phyloP scores from a whole-genome alignment of 495 filamentous ascomycete species.

The Aspergillus coremiiformis region DNA sequence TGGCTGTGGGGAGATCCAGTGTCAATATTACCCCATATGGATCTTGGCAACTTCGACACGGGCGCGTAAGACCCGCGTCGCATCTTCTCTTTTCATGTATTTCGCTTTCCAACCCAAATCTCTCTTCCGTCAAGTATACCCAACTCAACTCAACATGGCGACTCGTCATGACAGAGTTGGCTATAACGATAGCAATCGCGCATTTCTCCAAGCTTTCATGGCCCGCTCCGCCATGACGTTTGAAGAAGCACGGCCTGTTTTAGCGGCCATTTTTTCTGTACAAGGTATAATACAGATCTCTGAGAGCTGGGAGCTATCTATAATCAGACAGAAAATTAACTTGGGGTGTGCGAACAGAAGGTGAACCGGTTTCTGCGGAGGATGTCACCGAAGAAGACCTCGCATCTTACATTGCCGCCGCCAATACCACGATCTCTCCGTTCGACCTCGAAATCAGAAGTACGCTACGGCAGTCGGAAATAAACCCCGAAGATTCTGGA shows the following conservation, averaged over 20 bases:
- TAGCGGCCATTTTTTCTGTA: slow-evolving; percentile 67
- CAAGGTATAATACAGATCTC: slow-evolving; percentile 28
- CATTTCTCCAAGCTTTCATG: slow-evolving; percentile 91
- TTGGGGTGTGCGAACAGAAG: slow-evolving; percentile 25
- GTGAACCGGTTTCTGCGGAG: slow-evolving; percentile 36
- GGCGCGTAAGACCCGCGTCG: not conserved
- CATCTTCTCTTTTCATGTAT: not conserved
- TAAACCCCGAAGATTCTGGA: slow-evolving; percentile 8
- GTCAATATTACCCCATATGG: not conserved
- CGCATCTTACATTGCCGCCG: slow-evolving; percentile 55
- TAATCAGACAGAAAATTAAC: not conserved
- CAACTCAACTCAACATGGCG: not conserved
- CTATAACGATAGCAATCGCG: slow-evolving; percentile 68
- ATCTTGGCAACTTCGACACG: not conserved
- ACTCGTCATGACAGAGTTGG: slow-evolving; percentile 1
- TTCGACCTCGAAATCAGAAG: slow-evolving; percentile 84
- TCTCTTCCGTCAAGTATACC: no score
- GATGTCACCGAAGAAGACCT: slow-evolving; percentile 65
- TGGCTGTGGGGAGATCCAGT: not conserved
- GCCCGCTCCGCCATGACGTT: slow-evolving; percentile 69
- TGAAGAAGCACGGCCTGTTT: slow-evolving; percentile 58
- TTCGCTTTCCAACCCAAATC: no score
- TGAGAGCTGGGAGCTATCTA: not conserved
- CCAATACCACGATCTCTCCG: slow-evolving; percentile 62
- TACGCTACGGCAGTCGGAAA: slow-evolving; percentile 51